These are phyloP conservation scores for Acer campestre DNA, from an alignment of 345 rosid genomes.

Conservation along the genomic window DNA sequence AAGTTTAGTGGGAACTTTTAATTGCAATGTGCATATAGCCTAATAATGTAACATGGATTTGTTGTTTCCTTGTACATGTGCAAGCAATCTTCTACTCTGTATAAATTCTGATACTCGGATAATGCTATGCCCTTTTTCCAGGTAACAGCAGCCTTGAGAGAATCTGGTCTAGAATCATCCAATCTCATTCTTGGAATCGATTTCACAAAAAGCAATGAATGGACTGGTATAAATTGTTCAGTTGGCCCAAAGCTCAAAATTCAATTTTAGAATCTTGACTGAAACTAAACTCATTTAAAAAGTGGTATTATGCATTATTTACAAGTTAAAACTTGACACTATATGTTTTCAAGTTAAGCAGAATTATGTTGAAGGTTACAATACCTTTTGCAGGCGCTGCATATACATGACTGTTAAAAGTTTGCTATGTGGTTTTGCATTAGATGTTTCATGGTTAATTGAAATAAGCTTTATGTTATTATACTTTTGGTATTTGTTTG, in stretches of 20 bases:
- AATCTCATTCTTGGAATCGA: slow-evolving; percentile 85
- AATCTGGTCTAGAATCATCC: slow-evolving; percentile 84
- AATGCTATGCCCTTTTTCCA: slow-evolving; percentile 19
- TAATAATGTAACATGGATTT: not conserved
- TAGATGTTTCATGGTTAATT: not conserved
- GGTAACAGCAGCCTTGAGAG: slow-evolving; percentile 67
- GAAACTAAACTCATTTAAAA: not conserved
- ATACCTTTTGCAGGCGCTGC: not conserved
- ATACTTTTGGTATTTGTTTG: slow-evolving; percentile 1
- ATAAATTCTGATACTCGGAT: not conserved
- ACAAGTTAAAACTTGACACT: not conserved
- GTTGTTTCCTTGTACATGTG: not conserved
- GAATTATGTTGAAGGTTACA: not conserved
- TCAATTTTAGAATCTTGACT: not conserved
- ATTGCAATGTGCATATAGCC: not conserved
- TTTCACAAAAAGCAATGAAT: slow-evolving; percentile 92
- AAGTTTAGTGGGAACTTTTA: not conserved
- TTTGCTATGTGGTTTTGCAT: not conserved
- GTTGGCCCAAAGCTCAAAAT: not conserved
- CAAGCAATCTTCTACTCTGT: not conserved
- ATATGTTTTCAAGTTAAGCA: not conserved
- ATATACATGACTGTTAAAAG: not conserved
- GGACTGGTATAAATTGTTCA: slow-evolving; percentile 59
- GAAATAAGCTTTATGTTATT: not conserved
- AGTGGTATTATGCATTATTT: no score